These are phyloP conservation scores for Diaporthe sp. DNA, from an alignment of 2,329 filamentous ascomycete genomes.

Conservation along the genomic window DNA sequence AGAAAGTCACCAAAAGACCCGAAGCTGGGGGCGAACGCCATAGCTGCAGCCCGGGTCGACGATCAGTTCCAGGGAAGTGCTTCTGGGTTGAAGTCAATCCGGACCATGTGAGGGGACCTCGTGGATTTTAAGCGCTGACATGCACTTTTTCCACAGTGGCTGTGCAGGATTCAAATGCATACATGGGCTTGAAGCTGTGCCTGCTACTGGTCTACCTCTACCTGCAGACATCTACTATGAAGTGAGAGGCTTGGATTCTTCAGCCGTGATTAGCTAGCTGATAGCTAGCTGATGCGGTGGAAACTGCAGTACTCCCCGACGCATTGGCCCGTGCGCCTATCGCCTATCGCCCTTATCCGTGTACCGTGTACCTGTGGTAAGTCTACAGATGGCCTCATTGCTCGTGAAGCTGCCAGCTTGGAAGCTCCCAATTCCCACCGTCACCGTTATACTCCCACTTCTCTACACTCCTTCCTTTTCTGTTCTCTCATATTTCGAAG, in stretches of 20 bases:
- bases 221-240: neutral
- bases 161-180: neutral
- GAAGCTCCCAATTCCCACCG: neutral
- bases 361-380: constrained; percentile 14
- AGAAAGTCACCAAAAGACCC: constrained; percentile 13
- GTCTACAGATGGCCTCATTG: constrained; percentile 30
- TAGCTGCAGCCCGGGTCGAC: neutral
- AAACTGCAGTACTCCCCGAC: no score
- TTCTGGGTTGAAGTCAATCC: neutral
- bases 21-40: constrained; percentile 9
- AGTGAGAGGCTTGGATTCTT: neutral
- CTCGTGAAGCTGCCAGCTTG: constrained; percentile 17
- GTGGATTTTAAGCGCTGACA: neutral
- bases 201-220: neutral
- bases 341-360: constrained; percentile 4
- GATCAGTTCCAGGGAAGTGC: neutral
- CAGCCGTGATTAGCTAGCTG: neutral
- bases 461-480: neutral
- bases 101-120: neutral
- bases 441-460: constrained; percentile 38
- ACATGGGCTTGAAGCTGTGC: neutral
- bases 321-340: neutral
- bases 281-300: neutral
- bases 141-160: neutral
- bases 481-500: no score